Percentiles rank a stretch among this genome's conserved stretches.
These are phyloP conservation scores for Haberlea rhodopensis DNA, from an alignment of 257 asterid species.

Conservation along the genomic window DNA sequence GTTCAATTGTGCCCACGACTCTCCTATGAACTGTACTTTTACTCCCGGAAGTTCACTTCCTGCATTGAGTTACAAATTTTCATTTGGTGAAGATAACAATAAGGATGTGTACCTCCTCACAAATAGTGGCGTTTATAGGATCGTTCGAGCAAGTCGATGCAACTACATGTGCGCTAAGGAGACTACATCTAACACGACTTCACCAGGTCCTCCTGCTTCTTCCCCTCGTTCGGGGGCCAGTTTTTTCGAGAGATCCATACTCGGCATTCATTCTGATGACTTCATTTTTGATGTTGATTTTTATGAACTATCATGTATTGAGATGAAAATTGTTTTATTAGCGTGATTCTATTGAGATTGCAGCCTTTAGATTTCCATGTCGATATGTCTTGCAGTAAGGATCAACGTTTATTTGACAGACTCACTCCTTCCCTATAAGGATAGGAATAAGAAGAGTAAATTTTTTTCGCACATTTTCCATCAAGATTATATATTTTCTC, in stretches of 20 bases:
- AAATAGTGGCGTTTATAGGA: conserved; percentile 73
- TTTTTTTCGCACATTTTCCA: no score
- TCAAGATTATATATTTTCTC: no score
- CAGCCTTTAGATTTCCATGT: no score
- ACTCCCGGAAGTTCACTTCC: conserved; percentile 60
- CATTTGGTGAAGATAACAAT: conserved; percentile 73
- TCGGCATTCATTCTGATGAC: conserved; percentile 27
- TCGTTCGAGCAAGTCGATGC: conserved; percentile 80
- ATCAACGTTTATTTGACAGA: no score
- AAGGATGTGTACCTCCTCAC: conserved; percentile 65
- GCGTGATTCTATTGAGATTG: no score
- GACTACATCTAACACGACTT: conserved; percentile 22
- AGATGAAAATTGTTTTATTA: neutral
- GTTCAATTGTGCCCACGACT: conserved; percentile 60
- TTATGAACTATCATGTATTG: conserved; percentile 25
- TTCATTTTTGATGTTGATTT: conserved; percentile 33
- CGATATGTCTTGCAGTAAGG: no score
- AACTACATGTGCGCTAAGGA: conserved; percentile 58
- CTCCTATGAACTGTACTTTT: conserved; percentile 62
- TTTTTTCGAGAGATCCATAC: conserved; percentile 20
- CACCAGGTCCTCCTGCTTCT: conserved; percentile 45
- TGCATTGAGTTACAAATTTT: conserved; percentile 68
- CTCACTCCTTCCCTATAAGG: no score
- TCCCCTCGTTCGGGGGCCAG: conserved; percentile 49
- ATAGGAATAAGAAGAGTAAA: no score